These are phyloP conservation scores for Solanum etuberosum DNA, from an alignment of 257 asterid genomes.

Conservation along the genomic window DNA sequence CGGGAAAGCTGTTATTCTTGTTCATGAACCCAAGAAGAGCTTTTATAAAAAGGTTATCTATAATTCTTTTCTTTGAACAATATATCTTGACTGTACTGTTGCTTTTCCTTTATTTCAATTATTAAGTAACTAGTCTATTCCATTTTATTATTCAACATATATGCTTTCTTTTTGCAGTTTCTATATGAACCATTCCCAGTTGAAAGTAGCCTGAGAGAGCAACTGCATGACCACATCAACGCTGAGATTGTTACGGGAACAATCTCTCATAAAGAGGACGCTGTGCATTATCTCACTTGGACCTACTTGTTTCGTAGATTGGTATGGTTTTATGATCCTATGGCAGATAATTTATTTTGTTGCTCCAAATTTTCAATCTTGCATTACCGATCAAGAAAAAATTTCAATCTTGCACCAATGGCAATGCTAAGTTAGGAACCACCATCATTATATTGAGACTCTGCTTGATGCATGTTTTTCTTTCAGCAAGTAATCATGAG, in stretches of 20 bases:
- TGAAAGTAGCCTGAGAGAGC: conserved; percentile 97
- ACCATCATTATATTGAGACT: not conserved
- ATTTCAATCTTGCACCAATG: not conserved
- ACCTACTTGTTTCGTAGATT: conserved; percentile 91
- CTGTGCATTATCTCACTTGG: conserved; percentile 97
- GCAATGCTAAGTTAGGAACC: not conserved
- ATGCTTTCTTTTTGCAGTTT: conserved; percentile 42
- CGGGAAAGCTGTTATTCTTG: conserved; percentile 97
- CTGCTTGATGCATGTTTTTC: not conserved
- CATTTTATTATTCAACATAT: not conserved
- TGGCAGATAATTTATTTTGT: not conserved
- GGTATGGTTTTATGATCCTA: conserved; percentile 37
- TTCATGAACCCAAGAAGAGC: conserved; percentile 97
- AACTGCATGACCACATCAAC: conserved; percentile 87
- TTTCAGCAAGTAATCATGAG: not conserved
- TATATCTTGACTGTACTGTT: not conserved
- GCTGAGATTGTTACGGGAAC: conserved; percentile 98
- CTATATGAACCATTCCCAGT: conserved; percentile 98
- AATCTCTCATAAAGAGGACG: conserved; percentile 85
- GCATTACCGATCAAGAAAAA: not conserved
- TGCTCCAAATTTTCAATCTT: not conserved
- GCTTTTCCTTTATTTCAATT: not conserved
- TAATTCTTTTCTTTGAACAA: not conserved
- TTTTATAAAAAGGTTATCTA: conserved; percentile 80
- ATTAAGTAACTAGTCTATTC: not conserved